These are phyloP conservation scores for Solanum dulcamara DNA, from an alignment of 257 asterid species.

Conservation along the genomic window DNA sequence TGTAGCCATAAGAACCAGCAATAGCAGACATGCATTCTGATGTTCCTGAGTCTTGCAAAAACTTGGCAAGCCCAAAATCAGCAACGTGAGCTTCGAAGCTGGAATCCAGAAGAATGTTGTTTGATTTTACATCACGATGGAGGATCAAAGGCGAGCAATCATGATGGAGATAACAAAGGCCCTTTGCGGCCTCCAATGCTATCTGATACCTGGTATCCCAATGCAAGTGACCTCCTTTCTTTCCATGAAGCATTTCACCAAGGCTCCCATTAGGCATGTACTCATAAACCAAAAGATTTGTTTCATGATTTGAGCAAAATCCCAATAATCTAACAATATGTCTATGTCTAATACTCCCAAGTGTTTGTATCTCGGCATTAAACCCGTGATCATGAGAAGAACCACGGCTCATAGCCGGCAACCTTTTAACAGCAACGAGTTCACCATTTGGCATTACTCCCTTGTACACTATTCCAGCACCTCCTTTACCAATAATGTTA, in stretches of 20 bases:
- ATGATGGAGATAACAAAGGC: slow-evolving; percentile 20
- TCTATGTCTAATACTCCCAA: slow-evolving; percentile 18
- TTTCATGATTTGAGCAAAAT: slow-evolving; percentile 19
- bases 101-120: slow-evolving; percentile 29
- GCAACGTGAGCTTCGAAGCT: slow-evolving; percentile 20
- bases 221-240: slow-evolving; percentile 15
- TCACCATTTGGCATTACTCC: slow-evolving; percentile 27
- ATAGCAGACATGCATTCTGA: slow-evolving; percentile 28
- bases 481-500: slow-evolving; percentile 88
- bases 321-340: slow-evolving; percentile 16
- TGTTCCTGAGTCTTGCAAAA: slow-evolving; percentile 68
- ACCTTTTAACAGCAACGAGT: slow-evolving; percentile 14
- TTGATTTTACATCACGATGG: slow-evolving; percentile 69
- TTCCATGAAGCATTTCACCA: slow-evolving; percentile 20
- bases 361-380: slow-evolving; percentile 19
- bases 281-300: slow-evolving; percentile 54
- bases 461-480: slow-evolving; percentile 90
- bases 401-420: slow-evolving; percentile 11
- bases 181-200: slow-evolving; percentile 20
- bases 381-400: slow-evolving; percentile 21
- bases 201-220: slow-evolving; percentile 19
- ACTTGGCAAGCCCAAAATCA: slow-evolving; percentile 33
- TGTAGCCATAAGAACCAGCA: slow-evolving; percentile 22
- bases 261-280: slow-evolving; percentile 72
- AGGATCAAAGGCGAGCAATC: slow-evolving; percentile 21